Evolutionary conservation across 2,329 filamentous ascomycete genomes (phyloP).

Genomic region (Stemphylium vesicarium): DNA sequence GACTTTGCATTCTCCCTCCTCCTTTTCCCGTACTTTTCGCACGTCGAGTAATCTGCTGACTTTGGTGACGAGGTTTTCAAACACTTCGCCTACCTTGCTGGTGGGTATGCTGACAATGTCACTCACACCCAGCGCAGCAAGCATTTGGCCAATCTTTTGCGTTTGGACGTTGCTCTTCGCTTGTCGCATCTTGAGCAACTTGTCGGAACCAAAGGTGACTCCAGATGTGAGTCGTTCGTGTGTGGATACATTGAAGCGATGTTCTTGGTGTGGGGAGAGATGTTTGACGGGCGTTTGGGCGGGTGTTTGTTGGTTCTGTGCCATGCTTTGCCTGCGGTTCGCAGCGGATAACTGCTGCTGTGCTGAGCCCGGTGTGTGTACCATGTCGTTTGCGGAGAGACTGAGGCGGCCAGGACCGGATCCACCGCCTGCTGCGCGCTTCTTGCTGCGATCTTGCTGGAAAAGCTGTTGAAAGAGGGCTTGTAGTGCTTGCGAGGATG

Average conservation of each 20-base stretch:
- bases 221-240: conserved; percentile 86
- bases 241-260: conserved; percentile 81
- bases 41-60: conserved; percentile 74
- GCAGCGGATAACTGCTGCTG: conserved; percentile 37
- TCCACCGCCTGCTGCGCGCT: conserved; percentile 63
- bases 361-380: conserved; percentile 43
- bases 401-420: conserved; percentile 46
- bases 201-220: conserved; percentile 87
- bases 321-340: conserved; percentile 46
- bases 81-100: conserved; percentile 71
- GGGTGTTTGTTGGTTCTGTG: conserved; percentile 41
- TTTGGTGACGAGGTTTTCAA: conserved; percentile 71
- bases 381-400: conserved; percentile 46
- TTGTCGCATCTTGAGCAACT: conserved; percentile 77
- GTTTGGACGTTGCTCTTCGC: conserved; percentile 80
- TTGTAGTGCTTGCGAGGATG: conserved; percentile 79
- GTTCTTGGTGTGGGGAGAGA: conserved; percentile 76
- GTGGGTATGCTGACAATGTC: conserved; percentile 76
- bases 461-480: conserved; percentile 83
- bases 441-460: conserved; percentile 85
- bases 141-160: conserved; percentile 73
- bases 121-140: conserved; percentile 74
- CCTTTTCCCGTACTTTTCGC: conserved; percentile 76
- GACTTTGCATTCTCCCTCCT: conserved; percentile 67
- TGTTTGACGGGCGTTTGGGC: conserved; percentile 49